phyloP scores from a whole-genome alignment of 352 stramenopile species.

The Pythium dissotocum region DNA sequence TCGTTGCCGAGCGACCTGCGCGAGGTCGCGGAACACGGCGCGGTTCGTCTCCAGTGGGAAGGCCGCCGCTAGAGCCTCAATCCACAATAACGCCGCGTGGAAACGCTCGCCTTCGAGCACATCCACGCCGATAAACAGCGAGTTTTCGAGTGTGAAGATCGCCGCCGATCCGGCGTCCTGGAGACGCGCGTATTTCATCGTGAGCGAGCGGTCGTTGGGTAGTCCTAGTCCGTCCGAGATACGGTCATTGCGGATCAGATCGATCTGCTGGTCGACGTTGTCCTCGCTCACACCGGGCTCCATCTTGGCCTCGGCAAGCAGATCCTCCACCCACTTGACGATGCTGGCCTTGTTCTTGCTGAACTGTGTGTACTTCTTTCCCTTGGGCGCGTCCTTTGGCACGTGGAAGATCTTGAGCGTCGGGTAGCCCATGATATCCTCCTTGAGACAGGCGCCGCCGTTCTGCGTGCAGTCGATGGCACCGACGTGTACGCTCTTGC shows the following conservation, averaged over 20 bases:
- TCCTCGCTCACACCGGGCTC: conserved; percentile 51
- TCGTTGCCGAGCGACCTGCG: conserved; percentile 37
- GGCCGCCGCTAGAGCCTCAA: conserved; percentile 49
- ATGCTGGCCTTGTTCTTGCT: conserved; percentile 42
- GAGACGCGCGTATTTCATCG: conserved; percentile 70
- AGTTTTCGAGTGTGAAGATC: conserved; percentile 70
- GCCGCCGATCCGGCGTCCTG: conserved; percentile 67
- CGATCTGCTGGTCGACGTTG: conserved; percentile 47
- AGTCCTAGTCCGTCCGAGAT: conserved; percentile 30
- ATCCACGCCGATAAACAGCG: conserved; percentile 66
- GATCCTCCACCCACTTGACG: conserved; percentile 64
- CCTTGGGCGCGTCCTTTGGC: conserved; percentile 33
- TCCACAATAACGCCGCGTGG: conserved; percentile 60
- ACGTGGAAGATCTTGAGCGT: conserved; percentile 76
- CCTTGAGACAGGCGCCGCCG: conserved; percentile 52
- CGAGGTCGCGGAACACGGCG: conserved; percentile 43
- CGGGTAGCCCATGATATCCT: conserved; percentile 68
- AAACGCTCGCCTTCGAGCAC: conserved; percentile 69
- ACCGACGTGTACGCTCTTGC: conserved; percentile 56
- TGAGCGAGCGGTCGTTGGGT: conserved; percentile 45
- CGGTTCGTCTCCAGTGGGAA: conserved; percentile 78
- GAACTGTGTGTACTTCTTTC: conserved; percentile 35
- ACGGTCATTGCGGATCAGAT: conserved; percentile 46
- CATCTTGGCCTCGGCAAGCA: conserved; percentile 52
- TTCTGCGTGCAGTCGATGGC: conserved; percentile 78